phyloP scores from a whole-genome alignment of 106 monocot species.

The Ottelia alismoides region DNA sequence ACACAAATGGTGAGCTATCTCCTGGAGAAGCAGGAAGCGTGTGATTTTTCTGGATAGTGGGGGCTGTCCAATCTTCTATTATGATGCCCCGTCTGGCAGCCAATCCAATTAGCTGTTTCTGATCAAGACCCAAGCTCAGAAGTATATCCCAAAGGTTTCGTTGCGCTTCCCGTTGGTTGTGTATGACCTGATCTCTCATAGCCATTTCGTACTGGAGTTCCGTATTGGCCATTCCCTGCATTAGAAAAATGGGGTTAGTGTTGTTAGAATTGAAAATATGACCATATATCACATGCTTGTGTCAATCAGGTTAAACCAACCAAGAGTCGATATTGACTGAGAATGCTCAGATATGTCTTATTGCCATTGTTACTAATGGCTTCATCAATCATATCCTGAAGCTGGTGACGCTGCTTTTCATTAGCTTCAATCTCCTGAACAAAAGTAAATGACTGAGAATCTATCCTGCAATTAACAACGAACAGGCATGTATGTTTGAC shows the following conservation, averaged over 20 bases:
- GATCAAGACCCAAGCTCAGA: slow-evolving; percentile 71
- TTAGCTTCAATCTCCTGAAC: slow-evolving; percentile 82
- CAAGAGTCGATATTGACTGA: slow-evolving; percentile 88
- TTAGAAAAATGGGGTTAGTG: neutral
- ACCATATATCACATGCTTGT: no score
- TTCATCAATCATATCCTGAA: slow-evolving; percentile 94
- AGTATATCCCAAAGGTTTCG: slow-evolving; percentile 82
- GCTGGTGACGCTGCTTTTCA: slow-evolving; percentile 57
- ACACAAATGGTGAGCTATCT: slow-evolving; percentile 11
- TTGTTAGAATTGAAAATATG: no score
- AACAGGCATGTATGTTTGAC: no score
- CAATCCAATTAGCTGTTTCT: slow-evolving; percentile 60
- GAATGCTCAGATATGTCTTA: slow-evolving; percentile 86
- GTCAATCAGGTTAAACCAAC: no score
- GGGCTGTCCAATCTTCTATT: slow-evolving; percentile 55
- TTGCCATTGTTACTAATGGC: slow-evolving; percentile 79
- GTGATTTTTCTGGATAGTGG: slow-evolving; percentile 18
- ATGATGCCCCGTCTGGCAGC: slow-evolving; percentile 78
- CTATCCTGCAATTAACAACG: no score
- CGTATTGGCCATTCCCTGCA: slow-evolving; percentile 83
- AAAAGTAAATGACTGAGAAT: no score
- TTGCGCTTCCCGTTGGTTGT: slow-evolving; percentile 81
- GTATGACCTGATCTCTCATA: slow-evolving; percentile 91
- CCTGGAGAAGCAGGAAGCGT: no score
- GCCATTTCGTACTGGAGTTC: slow-evolving; percentile 98